These are phyloP conservation scores for Leccinum ponderosum DNA, from an alignment of 1,284 basidiomycete species.

Conservation along the genomic window DNA sequence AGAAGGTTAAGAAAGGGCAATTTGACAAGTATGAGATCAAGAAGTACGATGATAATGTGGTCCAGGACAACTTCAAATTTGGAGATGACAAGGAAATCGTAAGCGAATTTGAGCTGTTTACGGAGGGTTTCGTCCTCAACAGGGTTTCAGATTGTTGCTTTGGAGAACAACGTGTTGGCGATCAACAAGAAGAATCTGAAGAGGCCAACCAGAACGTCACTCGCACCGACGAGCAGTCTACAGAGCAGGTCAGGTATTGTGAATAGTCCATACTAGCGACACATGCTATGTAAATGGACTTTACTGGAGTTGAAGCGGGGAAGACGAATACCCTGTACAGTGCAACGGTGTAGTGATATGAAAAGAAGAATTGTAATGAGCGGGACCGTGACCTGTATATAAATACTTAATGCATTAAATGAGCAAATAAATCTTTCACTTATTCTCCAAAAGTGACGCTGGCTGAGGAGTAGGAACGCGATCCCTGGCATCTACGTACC, in stretches of 20 bases:
- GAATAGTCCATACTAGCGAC: constrained; percentile 62
- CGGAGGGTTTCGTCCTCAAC: background rate
- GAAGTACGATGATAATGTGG: constrained; percentile 92
- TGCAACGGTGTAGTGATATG: background rate
- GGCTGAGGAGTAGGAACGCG: constrained; percentile 12
- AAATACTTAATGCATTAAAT: constrained; percentile 20
- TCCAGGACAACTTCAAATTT: constrained; percentile 96
- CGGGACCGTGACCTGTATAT: constrained; percentile 6
- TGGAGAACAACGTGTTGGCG: constrained; percentile 92
- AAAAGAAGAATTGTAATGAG: constrained; percentile 2
- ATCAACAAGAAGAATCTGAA: constrained; percentile 92
- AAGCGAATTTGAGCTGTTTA: constrained; percentile 30
- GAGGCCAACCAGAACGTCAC: constrained; percentile 82
- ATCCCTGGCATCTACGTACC: constrained; percentile 69
- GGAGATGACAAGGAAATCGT: constrained; percentile 95
- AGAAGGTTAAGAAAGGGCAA: constrained; percentile 89
- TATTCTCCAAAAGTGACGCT: constrained; percentile 14
- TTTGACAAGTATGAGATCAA: constrained; percentile 95
- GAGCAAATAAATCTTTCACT: constrained; percentile 23
- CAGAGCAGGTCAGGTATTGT: constrained; percentile 65
- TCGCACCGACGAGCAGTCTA: constrained; percentile 49
- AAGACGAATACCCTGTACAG: constrained; percentile 15
- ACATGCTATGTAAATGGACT: constrained; percentile 3
- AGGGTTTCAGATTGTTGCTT: constrained; percentile 78
- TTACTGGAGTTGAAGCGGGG: background rate